phyloP scores from a whole-genome alignment of 495 filamentous ascomycete genomes.

The Talaromyces borbonicus region DNA sequence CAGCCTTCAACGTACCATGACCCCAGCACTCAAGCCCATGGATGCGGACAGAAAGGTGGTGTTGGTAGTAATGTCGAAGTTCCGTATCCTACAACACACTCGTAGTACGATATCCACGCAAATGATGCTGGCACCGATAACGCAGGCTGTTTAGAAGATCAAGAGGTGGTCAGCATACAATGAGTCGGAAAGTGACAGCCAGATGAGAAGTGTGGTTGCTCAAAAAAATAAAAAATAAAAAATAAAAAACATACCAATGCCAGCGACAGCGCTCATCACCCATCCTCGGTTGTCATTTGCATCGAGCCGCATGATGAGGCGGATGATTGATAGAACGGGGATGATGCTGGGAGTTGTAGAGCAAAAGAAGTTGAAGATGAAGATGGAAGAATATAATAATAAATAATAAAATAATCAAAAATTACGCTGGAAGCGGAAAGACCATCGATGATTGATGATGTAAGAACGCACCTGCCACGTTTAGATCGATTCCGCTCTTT shows the following conservation, averaged over 20 bases:
- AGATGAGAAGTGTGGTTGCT: no score
- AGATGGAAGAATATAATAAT: background rate
- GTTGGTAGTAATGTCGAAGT: constrained; percentile 84
- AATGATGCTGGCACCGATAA: constrained; percentile 73
- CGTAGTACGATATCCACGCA: constrained; percentile 74
- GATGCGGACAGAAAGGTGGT: constrained; percentile 80
- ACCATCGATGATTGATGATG: background rate
- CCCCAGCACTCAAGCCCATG: constrained; percentile 86
- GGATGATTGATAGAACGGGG: no score
- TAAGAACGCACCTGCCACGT: background rate
- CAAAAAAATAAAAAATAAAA: no score
- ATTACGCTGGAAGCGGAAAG: background rate
- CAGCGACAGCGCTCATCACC: constrained; percentile 83
- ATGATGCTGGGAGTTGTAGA: constrained; percentile 17
- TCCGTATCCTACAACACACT: constrained; percentile 55
- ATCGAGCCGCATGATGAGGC: constrained; percentile 34
- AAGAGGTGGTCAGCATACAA: background rate
- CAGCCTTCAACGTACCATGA: constrained; percentile 91
- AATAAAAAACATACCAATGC: constrained; percentile 57
- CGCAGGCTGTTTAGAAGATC: constrained; percentile 49
- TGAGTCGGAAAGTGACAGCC: no score
- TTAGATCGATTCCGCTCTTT: no score
- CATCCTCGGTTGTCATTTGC: constrained; percentile 86
- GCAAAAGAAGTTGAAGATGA: constrained; percentile 8
- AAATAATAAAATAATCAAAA: background rate